Evolutionary conservation across 2,329 filamentous ascomycete species (phyloP).

Genomic region (Pyrenophora graminea): DNA sequence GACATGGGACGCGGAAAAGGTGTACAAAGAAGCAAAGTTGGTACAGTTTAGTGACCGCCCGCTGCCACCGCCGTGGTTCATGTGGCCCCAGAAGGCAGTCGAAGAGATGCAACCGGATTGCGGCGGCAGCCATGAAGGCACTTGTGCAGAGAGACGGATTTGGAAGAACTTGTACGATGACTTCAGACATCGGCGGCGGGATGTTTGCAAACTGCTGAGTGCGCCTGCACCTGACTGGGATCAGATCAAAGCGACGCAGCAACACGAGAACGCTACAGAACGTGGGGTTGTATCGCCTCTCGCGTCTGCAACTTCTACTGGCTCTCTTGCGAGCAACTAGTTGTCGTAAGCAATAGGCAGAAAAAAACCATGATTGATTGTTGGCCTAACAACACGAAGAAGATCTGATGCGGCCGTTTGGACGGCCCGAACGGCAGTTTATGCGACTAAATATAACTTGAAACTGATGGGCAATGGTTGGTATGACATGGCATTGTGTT

Average conservation of each 20-base stretch:
- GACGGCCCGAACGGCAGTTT: conserved; percentile 8
- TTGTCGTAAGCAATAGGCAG: no score
- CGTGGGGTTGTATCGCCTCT: conserved; percentile 28
- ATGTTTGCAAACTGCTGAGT: conserved; percentile 47
- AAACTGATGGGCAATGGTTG: conserved; percentile 12
- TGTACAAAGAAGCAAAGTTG: conserved; percentile 64
- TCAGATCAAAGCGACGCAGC: conserved; percentile 29
- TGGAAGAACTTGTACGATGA: conserved; percentile 54
- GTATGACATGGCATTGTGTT: background rate
- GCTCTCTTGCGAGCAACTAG: background rate
- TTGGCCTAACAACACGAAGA: no score
- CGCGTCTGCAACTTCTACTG: conserved; percentile 8
- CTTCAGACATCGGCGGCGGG: conserved; percentile 49
- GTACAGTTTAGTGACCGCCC: conserved; percentile 76
- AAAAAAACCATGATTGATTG: no score
- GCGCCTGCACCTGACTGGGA: conserved; percentile 47
- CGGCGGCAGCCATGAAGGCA: conserved; percentile 34
- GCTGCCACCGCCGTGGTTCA: conserved; percentile 67
- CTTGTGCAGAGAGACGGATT: conserved; percentile 47
- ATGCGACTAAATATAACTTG: conserved; percentile 1
- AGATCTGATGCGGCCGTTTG: no score
- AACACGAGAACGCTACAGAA: conserved; percentile 26
- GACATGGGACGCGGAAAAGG: conserved; percentile 62
- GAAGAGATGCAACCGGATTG: conserved; percentile 54
- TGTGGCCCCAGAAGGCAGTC: conserved; percentile 49